A percentile compares a stretch with the other conserved stretches of the same genome.
Evolutionary conservation across 306 rosid genomes (phyloP).

Genomic region (Vigna reflexopilosa): DNA sequence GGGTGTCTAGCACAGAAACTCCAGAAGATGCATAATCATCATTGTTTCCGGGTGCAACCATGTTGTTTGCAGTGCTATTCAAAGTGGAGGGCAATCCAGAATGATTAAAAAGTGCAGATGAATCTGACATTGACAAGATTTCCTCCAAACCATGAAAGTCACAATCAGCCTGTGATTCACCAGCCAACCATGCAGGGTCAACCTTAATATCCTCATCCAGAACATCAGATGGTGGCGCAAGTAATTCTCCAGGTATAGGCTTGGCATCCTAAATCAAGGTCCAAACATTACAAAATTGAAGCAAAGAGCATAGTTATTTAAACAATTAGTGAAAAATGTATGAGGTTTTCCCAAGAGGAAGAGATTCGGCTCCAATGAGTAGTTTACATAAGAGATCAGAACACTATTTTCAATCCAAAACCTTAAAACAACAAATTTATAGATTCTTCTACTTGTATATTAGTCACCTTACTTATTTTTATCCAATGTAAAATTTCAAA

Average conservation of each 20-base stretch:
- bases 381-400: too few species aligned
- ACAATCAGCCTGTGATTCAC: constrained; percentile 68
- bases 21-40: constrained; percentile 51
- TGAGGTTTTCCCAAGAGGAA: too few species aligned
- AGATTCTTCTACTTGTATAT: too few species aligned
- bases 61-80: constrained; percentile 29
- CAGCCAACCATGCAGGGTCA: constrained; percentile 61
- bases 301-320: constrained; percentile 10
- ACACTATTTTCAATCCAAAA: too few species aligned
- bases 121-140: constrained; percentile 47
- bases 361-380: too few species aligned
- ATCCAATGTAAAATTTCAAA: not conserved
- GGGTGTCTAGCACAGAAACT: constrained; percentile 56
- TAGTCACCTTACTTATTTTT: too few species aligned
- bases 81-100: constrained; percentile 37
- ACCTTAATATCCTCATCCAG: constrained; percentile 38
- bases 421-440: too few species aligned
- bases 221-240: constrained; percentile 42
- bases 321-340: not conserved
- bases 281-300: constrained; percentile 15
- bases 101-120: constrained; percentile 39
- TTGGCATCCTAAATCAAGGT: constrained; percentile 54
- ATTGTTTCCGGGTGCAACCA: constrained; percentile 25
- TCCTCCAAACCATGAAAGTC: constrained; percentile 54
- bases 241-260: constrained; percentile 33